These are phyloP conservation scores for Dryadomyces quercus-mongolicae DNA, from an alignment of 2,329 filamentous ascomycete genomes.

Conservation along the genomic window DNA sequence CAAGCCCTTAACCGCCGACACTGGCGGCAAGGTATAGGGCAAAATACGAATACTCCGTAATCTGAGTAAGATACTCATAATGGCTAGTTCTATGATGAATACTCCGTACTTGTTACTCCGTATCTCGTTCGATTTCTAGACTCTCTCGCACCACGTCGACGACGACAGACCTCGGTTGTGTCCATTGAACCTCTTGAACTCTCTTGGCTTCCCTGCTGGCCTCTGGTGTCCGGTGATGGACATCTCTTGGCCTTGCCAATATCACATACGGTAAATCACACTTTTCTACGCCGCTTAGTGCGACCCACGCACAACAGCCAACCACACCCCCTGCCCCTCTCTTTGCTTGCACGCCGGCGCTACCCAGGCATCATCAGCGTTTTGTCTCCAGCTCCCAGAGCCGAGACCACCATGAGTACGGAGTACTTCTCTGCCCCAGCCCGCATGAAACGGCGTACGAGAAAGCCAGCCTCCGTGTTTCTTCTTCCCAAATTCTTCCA, in stretches of 20 bases:
- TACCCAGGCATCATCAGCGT: background rate
- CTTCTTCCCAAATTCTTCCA: background rate
- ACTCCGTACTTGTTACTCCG: too few species aligned
- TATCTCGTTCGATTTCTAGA: background rate
- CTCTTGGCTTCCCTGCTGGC: background rate
- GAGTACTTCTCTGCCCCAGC: background rate
- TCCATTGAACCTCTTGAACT: background rate
- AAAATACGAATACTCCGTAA: background rate
- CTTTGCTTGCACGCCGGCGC: background rate
- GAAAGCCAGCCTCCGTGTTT: background rate
- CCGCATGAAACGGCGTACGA: background rate
- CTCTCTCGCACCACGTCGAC: background rate
- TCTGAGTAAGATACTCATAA: background rate
- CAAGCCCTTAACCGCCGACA: background rate
- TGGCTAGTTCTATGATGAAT: background rate
- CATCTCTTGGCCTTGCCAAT: background rate
- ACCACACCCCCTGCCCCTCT: constrained; percentile 1
- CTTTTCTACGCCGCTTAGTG: background rate
- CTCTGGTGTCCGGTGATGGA: too few species aligned
- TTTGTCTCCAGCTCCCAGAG: background rate
- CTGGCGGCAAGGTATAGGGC: background rate
- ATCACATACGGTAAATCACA: background rate
- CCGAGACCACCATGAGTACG: background rate
- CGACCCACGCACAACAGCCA: background rate
- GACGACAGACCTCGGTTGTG: background rate